Conservation (phyloP, 139 green algal genomes). For the Chlorella sp. region DNA sequence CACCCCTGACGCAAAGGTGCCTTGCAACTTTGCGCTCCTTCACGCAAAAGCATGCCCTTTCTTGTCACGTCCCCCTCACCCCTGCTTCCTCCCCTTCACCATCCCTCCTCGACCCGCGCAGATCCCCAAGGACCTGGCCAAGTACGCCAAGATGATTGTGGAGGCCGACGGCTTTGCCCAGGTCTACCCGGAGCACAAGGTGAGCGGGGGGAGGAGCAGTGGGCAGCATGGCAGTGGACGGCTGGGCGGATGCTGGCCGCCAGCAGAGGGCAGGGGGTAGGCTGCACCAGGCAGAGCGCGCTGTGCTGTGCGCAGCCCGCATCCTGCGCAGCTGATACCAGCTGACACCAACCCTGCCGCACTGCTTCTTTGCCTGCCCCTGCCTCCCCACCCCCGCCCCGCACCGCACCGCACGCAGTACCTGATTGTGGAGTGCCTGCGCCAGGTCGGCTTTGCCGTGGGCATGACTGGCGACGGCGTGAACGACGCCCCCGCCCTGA, state of each 20-base stretch:
- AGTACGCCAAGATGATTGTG: constrained; percentile 77
- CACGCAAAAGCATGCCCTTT: too few species aligned
- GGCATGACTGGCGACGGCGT: constrained; percentile 94
- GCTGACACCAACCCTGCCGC: not conserved
- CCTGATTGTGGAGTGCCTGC: constrained; percentile 82
- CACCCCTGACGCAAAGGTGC: not conserved
- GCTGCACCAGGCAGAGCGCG: not conserved
- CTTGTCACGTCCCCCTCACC: not conserved
- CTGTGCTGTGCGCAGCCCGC: not conserved
- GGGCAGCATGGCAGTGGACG: too few species aligned
- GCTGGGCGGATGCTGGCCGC: too few species aligned
- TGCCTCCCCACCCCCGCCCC: not conserved
- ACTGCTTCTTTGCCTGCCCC: not conserved
- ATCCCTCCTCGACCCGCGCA: not conserved
- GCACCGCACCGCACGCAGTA: constrained; percentile 39
- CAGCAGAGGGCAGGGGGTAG: too few species aligned
- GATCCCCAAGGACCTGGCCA: constrained; percentile 76
- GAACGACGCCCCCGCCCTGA: constrained; percentile 91
- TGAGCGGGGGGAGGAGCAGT: not conserved
- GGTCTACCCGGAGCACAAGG: constrained; percentile 47
- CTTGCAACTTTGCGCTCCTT: too few species aligned
- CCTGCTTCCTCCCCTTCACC: not conserved
- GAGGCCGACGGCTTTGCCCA: constrained; percentile 87
- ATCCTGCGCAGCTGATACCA: too few species aligned
- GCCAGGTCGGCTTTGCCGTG: constrained; percentile 71